A percentile compares a stretch with the other conserved stretches of the same genome.
These are phyloP conservation scores for Aureobasidium sp. DNA, from an alignment of 2,329 filamentous ascomycete species.

Conservation along the genomic window DNA sequence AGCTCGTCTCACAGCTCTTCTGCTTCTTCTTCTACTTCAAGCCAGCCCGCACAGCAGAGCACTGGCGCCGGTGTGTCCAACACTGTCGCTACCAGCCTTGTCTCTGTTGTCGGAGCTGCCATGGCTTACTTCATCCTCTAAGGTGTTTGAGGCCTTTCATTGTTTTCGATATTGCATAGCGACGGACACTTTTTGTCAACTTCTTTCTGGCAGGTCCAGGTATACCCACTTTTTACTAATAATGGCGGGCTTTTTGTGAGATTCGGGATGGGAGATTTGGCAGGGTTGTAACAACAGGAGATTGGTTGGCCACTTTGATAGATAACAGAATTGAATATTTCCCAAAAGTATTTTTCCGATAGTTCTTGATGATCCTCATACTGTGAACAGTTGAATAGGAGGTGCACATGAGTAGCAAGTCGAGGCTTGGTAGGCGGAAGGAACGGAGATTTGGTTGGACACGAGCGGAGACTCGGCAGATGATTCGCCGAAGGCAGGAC, in stretches of 20 bases:
- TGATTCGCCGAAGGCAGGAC: neutral
- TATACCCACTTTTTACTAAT: constrained; percentile 3
- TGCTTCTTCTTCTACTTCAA: neutral
- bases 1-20: neutral
- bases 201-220: constrained; percentile 9
- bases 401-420: neutral
- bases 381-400: neutral
- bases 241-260: neutral
- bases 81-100: neutral
- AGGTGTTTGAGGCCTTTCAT: neutral
- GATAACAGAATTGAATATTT: neutral
- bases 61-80: neutral
- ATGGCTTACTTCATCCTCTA: constrained; percentile 4
- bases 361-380: neutral
- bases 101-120: neutral
- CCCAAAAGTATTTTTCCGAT: neutral
- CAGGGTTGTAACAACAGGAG: neutral
- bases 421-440: neutral
- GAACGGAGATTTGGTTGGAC: neutral
- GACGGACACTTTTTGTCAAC: neutral
- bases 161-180: constrained; percentile 3
- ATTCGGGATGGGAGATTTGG: neutral
- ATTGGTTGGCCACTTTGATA: neutral
- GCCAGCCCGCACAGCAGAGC: constrained; percentile 1
- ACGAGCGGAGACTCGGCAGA: constrained; percentile 1